Base-by-base conservation (phyloP, 371 early-diverging fungal species). In the Syncephalastrum contaminatum region DNA sequence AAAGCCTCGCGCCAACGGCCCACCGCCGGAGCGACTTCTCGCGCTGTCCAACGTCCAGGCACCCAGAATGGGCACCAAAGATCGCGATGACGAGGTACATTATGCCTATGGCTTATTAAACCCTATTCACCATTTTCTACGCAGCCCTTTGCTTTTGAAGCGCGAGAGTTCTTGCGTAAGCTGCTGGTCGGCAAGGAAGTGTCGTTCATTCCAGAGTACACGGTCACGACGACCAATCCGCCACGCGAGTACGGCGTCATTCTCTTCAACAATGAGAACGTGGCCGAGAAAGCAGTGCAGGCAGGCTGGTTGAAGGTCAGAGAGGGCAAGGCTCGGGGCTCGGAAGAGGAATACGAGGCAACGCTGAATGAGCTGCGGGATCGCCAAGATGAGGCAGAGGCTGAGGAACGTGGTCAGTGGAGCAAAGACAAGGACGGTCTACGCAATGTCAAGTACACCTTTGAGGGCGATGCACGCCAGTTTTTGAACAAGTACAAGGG, bases 161-260 rank as follows among this genome's bases (percentile, higher is more conserved):
- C 96, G 25, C 90, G 97, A 22, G 94, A 98, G 65, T 93, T 74
- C 64, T 81, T 97, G 60, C 91, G 98, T 55, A 86, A 86, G 54
- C 72, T 91, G 13, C 60, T 94, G 4, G 91, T 95, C 22, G 97
- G 97, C 19, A 95, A 94, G 65, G 90, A 93, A 54, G 93, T 97
- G 43, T 68, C 76, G 53, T 94, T 93, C 80, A 80, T 84, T 18
- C 84, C 93, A 49, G 90, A 93, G 51, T 92, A 94, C 70, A 87
- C 83, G 15, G 56, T 75, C 5, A 62, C 68, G 8, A 77, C 79
- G 0, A 74, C 84, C 16, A 67, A 56, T 25, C 73, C 78, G 48
- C 84, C 83, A 18, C 87, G 92, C 51, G 92, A 93, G 59, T 91
- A 86, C 58, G 90, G 91, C 27, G 70, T 68, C 42, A 73, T 82